Conservation (phyloP, 495 filamentous ascomycete genomes). For the Lepidopterella palustris region DNA sequence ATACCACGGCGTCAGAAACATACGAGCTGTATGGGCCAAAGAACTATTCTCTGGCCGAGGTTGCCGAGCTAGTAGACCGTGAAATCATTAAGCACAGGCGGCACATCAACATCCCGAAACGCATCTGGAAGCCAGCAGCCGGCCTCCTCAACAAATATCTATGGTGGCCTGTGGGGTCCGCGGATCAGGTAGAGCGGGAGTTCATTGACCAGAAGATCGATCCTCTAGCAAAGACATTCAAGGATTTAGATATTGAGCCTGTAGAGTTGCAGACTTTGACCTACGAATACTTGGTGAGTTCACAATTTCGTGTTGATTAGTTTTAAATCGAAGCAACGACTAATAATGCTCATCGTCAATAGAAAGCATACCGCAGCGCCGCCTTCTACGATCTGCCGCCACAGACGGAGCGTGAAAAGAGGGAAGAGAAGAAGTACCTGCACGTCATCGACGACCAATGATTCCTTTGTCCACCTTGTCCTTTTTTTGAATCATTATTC, state of each 20-base stretch:
- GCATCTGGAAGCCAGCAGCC: constrained; percentile 63
- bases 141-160: constrained; percentile 66
- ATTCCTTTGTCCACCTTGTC: constrained; percentile 5
- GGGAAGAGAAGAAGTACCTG: constrained; percentile 92
- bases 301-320: background rate
- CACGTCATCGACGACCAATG: constrained; percentile 89
- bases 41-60: constrained; percentile 83
- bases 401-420: constrained; percentile 86
- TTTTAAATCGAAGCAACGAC: background rate
- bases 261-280: constrained; percentile 74
- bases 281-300: constrained; percentile 85
- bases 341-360: constrained; percentile 3
- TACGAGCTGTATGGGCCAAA: constrained; percentile 93
- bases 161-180: constrained; percentile 80
- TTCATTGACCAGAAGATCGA: constrained; percentile 94
- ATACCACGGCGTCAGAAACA: constrained; percentile 81
- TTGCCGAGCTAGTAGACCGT: constrained; percentile 77
- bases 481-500: background rate
- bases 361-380: constrained; percentile 79
- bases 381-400: constrained; percentile 89
- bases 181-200: constrained; percentile 88
- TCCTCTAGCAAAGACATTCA: constrained; percentile 86
- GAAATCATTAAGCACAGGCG: constrained; percentile 86
- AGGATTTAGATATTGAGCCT: constrained; percentile 83
- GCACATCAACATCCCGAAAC: constrained; percentile 88